A percentile compares a stretch with the other conserved stretches of the same genome.
Evolutionary conservation across 257 asterid genomes (phyloP).

Genomic region (Lycium ferocissimum): DNA sequence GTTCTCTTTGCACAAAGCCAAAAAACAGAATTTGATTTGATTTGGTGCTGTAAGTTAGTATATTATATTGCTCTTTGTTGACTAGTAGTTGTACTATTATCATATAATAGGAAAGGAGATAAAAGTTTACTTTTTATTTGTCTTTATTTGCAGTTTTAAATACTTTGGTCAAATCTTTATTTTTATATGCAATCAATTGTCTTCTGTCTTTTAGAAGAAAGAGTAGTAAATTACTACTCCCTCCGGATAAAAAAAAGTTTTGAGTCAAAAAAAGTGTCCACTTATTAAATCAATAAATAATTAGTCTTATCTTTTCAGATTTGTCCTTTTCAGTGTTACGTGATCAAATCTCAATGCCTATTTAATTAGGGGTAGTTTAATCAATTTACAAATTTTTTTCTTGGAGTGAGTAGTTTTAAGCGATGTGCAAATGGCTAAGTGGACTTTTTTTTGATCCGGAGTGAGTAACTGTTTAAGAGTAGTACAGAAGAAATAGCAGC

Average conservation of each 20-base stretch:
- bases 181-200: neutral
- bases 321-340: too few species aligned
- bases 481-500: neutral
- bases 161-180: neutral
- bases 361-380: too few species aligned
- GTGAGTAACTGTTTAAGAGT: neutral
- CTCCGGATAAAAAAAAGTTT: too few species aligned
- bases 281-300: too few species aligned
- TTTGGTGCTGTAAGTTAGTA: neutral
- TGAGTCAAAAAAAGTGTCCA: too few species aligned
- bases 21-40: neutral
- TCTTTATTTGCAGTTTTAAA: neutral
- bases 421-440: too few species aligned
- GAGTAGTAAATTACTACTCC: neutral
- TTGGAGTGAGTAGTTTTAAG: too few species aligned
- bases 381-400: too few species aligned
- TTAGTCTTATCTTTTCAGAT: too few species aligned
- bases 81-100: neutral
- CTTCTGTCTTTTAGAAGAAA: neutral
- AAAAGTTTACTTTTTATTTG: neutral
- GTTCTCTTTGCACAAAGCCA: neutral
- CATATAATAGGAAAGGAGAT: neutral
- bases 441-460: too few species aligned
- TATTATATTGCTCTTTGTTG: neutral
- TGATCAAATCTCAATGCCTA: too few species aligned